Percentiles rank a stretch among this genome's conserved stretches.
These are phyloP conservation scores for Lentinula sp. DNA, from an alignment of 768 basidiomycete genomes.

Conservation along the genomic window DNA sequence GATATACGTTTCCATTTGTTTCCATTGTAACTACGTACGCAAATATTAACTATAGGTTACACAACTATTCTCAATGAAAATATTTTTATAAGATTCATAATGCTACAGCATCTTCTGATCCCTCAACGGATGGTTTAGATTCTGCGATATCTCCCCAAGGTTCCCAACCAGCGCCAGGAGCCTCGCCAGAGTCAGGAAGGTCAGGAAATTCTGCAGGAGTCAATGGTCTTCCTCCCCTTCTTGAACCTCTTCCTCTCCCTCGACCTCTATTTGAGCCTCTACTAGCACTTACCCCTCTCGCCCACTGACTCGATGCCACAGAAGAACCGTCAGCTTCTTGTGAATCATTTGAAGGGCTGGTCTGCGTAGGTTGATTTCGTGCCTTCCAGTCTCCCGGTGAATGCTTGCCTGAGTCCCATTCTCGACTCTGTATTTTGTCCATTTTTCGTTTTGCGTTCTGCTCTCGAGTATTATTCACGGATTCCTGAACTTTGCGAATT, in stretches of 20 bases:
- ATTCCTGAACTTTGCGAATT: constrained; percentile 61
- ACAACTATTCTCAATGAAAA: neutral
- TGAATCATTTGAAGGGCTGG: constrained; percentile 5
- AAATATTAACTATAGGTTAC: neutral
- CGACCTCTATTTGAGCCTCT: constrained; percentile 23
- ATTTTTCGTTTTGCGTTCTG: constrained; percentile 77
- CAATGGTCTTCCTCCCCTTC: neutral
- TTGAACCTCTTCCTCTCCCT: constrained; percentile 24
- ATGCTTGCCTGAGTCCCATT: constrained; percentile 81
- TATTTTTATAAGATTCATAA: neutral
- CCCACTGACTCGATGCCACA: constrained; percentile 17
- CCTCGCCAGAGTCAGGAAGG: neutral
- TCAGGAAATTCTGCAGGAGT: neutral
- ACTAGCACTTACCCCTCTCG: constrained; percentile 22
- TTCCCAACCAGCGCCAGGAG: neutral
- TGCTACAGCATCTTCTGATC: neutral
- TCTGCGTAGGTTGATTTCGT: constrained; percentile 10
- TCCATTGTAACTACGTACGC: too few species aligned
- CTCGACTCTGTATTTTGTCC: constrained; percentile 71
- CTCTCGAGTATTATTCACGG: constrained; percentile 64
- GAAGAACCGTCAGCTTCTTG: constrained; percentile 8
- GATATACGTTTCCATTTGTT: too few species aligned
- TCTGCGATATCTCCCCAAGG: neutral
- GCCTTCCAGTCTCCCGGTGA: constrained; percentile 23
- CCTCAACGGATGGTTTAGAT: neutral